A percentile compares a stretch with the other conserved stretches of the same genome.
phyloP scores from a whole-genome alignment of 495 filamentous ascomycete genomes.

The Aspergillus bridgeri region DNA sequence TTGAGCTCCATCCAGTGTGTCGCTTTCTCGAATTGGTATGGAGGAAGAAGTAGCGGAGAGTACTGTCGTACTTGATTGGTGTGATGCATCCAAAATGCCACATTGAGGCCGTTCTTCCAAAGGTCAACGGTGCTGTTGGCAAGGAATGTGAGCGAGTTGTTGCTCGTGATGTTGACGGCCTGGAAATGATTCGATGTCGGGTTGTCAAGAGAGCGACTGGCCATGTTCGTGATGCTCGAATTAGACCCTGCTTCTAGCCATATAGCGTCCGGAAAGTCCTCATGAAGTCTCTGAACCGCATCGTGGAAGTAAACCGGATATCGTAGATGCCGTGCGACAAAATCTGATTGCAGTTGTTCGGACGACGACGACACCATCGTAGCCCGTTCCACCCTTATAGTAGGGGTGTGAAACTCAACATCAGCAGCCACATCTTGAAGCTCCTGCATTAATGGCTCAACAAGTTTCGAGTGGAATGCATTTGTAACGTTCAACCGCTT shows the following conservation, averaged over 20 bases:
- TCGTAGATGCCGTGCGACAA: slow-evolving; percentile 43
- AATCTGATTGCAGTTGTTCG: slow-evolving; percentile 36
- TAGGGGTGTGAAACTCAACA: slow-evolving; percentile 29
- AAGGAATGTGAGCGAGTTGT: slow-evolving; percentile 23
- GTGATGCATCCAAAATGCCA: slow-evolving; percentile 47
- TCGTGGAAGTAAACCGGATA: slow-evolving; percentile 48
- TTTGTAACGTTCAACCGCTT: slow-evolving; percentile 46
- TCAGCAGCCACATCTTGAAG: slow-evolving; percentile 25
- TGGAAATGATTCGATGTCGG: no score
- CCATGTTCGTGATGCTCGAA: slow-evolving; percentile 45
- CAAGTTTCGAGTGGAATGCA: slow-evolving; percentile 48
- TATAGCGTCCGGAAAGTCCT: slow-evolving; percentile 25
- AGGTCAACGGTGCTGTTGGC: slow-evolving; percentile 38
- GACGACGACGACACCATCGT: slow-evolving; percentile 16
- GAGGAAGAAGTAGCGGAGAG: slow-evolving; percentile 36
- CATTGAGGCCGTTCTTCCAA: slow-evolving; percentile 41
- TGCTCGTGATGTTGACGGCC: slow-evolving; percentile 32
- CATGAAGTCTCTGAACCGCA: slow-evolving; percentile 39
- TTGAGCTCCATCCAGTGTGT: slow-evolving; percentile 35
- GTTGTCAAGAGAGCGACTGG: slow-evolving; percentile 24
- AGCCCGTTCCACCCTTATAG: slow-evolving; percentile 29
- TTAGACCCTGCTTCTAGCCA: slow-evolving; percentile 51
- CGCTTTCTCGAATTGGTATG: slow-evolving; percentile 50
- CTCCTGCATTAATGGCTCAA: slow-evolving; percentile 30
- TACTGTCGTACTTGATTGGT: slow-evolving; percentile 28